These are phyloP conservation scores for Stipa capillata DNA, from an alignment of 176 grass and related monocot genomes.

Conservation along the genomic window DNA sequence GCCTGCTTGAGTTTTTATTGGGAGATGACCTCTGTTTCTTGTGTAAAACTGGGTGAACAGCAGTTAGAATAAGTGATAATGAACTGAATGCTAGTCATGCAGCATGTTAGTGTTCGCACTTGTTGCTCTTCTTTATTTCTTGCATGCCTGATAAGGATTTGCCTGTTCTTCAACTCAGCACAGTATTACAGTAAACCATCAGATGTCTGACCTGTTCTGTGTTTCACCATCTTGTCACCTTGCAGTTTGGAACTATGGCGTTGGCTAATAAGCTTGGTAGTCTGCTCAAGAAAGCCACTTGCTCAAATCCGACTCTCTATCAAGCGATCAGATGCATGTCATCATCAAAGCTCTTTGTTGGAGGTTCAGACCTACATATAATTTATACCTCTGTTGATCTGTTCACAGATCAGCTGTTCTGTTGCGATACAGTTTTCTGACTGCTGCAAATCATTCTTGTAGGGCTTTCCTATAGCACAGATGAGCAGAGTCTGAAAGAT, in stretches of 20 bases:
- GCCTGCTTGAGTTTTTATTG: neutral
- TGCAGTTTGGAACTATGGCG: conserved; percentile 44
- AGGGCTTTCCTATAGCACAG: conserved; percentile 61
- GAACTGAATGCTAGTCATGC: neutral
- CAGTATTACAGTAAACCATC: neutral
- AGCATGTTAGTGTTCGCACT: neutral
- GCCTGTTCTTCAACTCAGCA: neutral
- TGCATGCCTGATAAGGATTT: neutral
- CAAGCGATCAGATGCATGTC: conserved; percentile 83
- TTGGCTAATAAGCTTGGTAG: conserved; percentile 56
- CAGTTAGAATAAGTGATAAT: neutral
- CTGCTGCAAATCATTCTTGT: neutral
- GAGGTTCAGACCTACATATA: conserved; percentile 36
- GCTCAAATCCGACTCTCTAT: conserved; percentile 41
- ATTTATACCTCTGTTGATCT: neutral
- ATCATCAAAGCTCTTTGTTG: conserved; percentile 77
- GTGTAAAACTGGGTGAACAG: neutral
- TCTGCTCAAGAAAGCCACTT: conserved; percentile 56
- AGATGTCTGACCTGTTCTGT: neutral
- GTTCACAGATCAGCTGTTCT: neutral
- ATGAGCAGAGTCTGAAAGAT: conserved; percentile 48
- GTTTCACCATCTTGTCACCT: neutral
- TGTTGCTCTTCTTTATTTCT: neutral
- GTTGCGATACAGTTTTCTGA: neutral
- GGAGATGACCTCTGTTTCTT: neutral